Conservation (phyloP, 1,284 basidiomycete species). For the Pisolithus thermaeus region DNA sequence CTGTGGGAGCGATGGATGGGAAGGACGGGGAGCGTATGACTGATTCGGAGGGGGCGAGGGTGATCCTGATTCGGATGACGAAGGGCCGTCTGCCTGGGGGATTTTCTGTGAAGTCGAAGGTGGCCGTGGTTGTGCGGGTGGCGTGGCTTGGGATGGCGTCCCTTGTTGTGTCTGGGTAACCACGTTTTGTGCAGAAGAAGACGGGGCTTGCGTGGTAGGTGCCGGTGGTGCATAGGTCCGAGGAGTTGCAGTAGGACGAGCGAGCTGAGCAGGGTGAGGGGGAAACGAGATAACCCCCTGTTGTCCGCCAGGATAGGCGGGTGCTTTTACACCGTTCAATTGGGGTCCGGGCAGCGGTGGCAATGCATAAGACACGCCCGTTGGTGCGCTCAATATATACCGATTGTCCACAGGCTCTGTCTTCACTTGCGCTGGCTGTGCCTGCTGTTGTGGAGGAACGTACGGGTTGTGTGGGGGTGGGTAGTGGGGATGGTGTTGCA, state of each 20-base stretch:
- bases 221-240: slow-evolving; percentile 15
- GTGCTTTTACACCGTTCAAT: slow-evolving; percentile 41
- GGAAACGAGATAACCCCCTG: slow-evolving; percentile 50
- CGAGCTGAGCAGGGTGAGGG: slow-evolving; percentile 41
- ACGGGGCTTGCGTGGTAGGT: slow-evolving; percentile 10
- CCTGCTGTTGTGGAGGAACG: slow-evolving; percentile 29
- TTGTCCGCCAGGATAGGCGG: slow-evolving; percentile 48
- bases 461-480: slow-evolving; percentile 42
- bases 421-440: slow-evolving; percentile 44
- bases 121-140: slow-evolving; percentile 14
- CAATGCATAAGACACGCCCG: slow-evolving; percentile 43
- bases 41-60: slow-evolving; percentile 55
- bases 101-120: slow-evolving; percentile 39
- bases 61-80: slow-evolving; percentile 52
- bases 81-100: slow-evolving; percentile 61
- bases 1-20: slow-evolving; percentile 55
- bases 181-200: slow-evolving; percentile 8
- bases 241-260: slow-evolving; percentile 27
- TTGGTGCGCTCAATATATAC: slow-evolving; percentile 47
- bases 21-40: slow-evolving; percentile 55
- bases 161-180: slow-evolving; percentile 7
- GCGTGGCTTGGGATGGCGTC: slow-evolving; percentile 10
- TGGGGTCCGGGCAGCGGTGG: slow-evolving; percentile 63
- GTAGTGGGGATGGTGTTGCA: slow-evolving; percentile 42
- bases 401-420: slow-evolving; percentile 61